Evolutionary conservation across 75 land plant genomes (phyloP), one percentile per base, ranked within the genome.

Genomic region (Ceratopteris richardii): DNA sequence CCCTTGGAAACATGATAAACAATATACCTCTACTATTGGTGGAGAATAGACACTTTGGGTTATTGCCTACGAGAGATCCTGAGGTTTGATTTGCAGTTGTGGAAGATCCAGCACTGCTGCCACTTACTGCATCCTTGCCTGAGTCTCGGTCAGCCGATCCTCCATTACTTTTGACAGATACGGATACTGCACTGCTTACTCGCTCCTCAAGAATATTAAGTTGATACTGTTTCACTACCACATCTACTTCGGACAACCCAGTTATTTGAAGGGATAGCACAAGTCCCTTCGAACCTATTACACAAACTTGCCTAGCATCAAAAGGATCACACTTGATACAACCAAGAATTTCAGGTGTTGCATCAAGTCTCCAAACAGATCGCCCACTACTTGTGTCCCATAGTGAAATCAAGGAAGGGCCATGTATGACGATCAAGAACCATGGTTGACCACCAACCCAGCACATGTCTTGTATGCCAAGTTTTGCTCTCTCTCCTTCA

Each of bases 311-410:
- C 14, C 88, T 69, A 12, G 75, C 54, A 63, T 94, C 98, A 31
- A 85, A 89, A 16, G 96, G 96, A 36, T 94, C 96, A 18, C 85
- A 73, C 24, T 89, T 80, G 11, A 89, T 18, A 63, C 96, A 94
- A 17, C 84, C 76, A 21, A 94, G 74, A 56, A 52, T 71, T 48
- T 94, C 96, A 16, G 90, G 79, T 0, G 78, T 55, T 19, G 83
- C 72, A 61, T 94, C 96, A 57, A 76, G 83, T 56, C 80, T 81
- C 76, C 78, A 94, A 53, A 94, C 16, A 58, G 85, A 79, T 1
- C 78, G 72, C 9, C 77, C 83, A 6, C 69, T 42, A 30, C 61
- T 6, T 7, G 80, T 36, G 63, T 77, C 72, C 78, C 86, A 94
- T 16, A 94, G 59, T 14, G 76, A 76, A 16, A 94, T 58, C 13